Base-by-base conservation (phyloP, 495 filamentous ascomycete genomes). In the Daldinia loculata region DNA sequence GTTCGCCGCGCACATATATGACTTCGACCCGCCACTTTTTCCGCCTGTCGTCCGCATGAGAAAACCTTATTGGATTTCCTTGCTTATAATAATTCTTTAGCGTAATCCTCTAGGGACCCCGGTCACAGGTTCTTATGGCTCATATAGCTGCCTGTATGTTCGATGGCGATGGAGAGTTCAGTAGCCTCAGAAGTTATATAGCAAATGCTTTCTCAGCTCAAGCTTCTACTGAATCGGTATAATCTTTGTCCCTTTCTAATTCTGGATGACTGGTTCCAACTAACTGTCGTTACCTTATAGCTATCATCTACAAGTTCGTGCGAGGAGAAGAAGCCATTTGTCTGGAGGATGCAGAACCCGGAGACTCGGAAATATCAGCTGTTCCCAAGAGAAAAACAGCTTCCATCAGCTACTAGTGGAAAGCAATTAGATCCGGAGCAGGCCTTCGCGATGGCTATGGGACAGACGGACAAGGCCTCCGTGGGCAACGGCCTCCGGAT, bases 301-400 rank as follows among this genome's bases (percentile, higher is more conserved):
- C 50, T 75, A 27, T 56, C 66, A n/a, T 74, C 66, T 62, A 51
- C 43, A 77, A 76, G 79, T 78, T 61, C 79, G 66, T 52, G 76
- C 74, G 62, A 78, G 61, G 45, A 76, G 67, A 83, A 79, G 67
- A 87, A 80, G 65, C 80, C 82, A 24, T 81, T 80, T 69, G 75
- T 80, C 26, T 84, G 82, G 82, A 86, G 83, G 72, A 85, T 86
- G 84, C 83, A 85, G 58, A 81, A 84, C 58, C 75, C 82, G 6
- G 79, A 83, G 66, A 34, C 59, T 12, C 78, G 80, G 61, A 86
- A 84, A 75, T 86, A 87, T 56, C 83, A 86, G 75, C 77, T 85
- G 51, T 87, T 87, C 70, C 84, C 84, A 61, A 79, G 77, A 55
- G 83, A 83, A 66, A 81, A 75, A 67, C 81, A 82, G 63, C 67